Evolutionary conservation across 192 early-diverging fungal genomes (phyloP), one percentile per base, ranked within the genome.

Genomic region (Coemansia sp.): DNA sequence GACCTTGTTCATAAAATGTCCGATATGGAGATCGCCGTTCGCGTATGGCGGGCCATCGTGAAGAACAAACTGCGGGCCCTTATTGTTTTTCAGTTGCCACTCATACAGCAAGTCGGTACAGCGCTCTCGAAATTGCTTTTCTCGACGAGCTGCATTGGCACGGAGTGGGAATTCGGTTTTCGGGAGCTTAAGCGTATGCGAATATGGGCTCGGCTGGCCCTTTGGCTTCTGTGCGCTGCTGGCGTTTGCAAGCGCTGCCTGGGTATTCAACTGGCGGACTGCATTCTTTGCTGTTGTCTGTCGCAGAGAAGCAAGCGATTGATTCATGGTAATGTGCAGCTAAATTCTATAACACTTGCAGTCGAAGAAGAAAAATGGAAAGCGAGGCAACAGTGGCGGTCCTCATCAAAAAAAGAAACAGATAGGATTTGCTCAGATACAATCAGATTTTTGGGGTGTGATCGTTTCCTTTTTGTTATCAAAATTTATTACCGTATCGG

Each of bases 11-110:
- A 93, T 84, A 38, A 90, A 90, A 58, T 93, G 92, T 4, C 87
- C 89, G 56, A 87, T 85, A 70, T 93, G 90, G 21, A 92, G 73
- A 55, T 84, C 83, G 30, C 91, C 92, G 69, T 93, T 91, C 41
- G 91, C 92, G 71, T 93, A 93, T 23, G 92, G 92, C 38, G 92
- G 92, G 21, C 92, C 91, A 68, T 93, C 92, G 55, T 93, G 92
- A 52, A 92, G 82, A 9, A 92, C 81, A 86, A 91, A 93, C n/a
- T 85, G 69, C 6, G 84, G 81, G n/a, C 87, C 86, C 15, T 85
- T 69, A 55, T 89, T 89, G 73, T 90, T 88, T 53, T 86, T 75
- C 21, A 91, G 81, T 84, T 93, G 92, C 91, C 91, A 92, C 30
- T 70, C 55, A 70, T 93, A 93, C 20, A 92, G 73, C 34, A 84